Evolutionary conservation across 345 rosid species (phyloP).

Genomic region (Populus deltoides): DNA sequence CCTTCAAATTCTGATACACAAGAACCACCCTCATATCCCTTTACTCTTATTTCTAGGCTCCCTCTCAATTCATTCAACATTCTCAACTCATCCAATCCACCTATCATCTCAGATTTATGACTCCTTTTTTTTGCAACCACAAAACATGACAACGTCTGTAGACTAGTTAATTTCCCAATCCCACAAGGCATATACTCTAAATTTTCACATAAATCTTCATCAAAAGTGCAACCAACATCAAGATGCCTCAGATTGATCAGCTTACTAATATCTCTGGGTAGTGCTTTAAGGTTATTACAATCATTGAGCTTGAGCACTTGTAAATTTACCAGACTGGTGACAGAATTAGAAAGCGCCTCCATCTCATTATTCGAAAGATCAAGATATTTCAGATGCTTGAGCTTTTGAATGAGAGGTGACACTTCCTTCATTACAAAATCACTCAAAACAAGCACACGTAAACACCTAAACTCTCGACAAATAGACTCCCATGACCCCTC

Average conservation of each 20-base stretch:
- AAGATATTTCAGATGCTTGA: constrained; percentile 21
- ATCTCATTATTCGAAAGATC: constrained; percentile 9
- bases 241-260: constrained; percentile 8
- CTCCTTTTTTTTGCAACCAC: not conserved
- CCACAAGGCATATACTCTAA: not conserved
- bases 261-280: not conserved
- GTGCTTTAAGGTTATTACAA: no score
- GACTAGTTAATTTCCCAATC: constrained; percentile 1
- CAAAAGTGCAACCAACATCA: no score
- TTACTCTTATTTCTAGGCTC: not conserved
- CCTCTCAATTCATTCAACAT: constrained; percentile 6
- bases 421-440: not conserved
- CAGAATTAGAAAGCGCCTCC: constrained; percentile 8
- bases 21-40: not conserved
- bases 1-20: not conserved
- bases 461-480: not conserved
- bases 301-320: constrained; percentile 1
- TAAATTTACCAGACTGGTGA: constrained; percentile 8
- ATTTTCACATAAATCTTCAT: no score
- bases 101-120: not conserved
- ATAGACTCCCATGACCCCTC: not conserved
- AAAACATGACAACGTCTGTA: constrained; percentile 1
- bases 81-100: not conserved
- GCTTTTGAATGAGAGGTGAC: not conserved
- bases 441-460: constrained; percentile 8